A percentile compares a stretch with the other conserved stretches of the same genome.
Conservation (phyloP, 495 filamentous ascomycete genomes). For the Penicillium subrubescens region DNA sequence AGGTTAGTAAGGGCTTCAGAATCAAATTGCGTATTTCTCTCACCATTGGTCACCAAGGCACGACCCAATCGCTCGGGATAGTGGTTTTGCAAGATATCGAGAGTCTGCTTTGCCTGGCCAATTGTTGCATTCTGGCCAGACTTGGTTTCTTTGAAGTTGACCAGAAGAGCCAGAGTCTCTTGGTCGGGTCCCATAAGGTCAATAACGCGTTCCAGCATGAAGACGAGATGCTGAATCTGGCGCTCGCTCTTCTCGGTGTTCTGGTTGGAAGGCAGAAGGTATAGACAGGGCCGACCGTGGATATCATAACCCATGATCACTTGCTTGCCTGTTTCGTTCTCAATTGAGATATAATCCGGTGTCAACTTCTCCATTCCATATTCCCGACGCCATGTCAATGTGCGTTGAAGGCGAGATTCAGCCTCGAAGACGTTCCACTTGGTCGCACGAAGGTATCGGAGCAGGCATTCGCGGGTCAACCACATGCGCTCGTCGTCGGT, state of each 20-base stretch:
- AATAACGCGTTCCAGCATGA: slow-evolving; percentile 87
- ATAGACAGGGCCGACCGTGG: slow-evolving; percentile 79
- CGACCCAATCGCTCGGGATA: slow-evolving; percentile 92
- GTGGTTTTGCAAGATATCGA: slow-evolving; percentile 89
- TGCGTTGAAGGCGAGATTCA: slow-evolving; percentile 74
- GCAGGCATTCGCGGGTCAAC: slow-evolving; percentile 86
- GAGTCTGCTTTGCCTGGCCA: slow-evolving; percentile 72
- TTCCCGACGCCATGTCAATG: slow-evolving; percentile 85
- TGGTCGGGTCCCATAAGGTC: slow-evolving; percentile 85
- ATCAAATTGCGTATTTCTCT: slow-evolving; percentile 24
- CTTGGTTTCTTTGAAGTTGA: slow-evolving; percentile 83
- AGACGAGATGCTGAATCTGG: slow-evolving; percentile 93
- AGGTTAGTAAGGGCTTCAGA: slow-evolving; percentile 6
- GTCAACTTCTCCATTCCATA: slow-evolving; percentile 77
- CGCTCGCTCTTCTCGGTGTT: slow-evolving; percentile 88
- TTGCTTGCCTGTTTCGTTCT: slow-evolving; percentile 97
- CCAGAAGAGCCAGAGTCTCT: slow-evolving; percentile 80
- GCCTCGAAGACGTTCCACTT: slow-evolving; percentile 84
- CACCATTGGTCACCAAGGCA: slow-evolving; percentile 84
- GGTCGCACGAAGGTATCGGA: slow-evolving; percentile 89
- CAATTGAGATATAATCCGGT: slow-evolving; percentile 79
- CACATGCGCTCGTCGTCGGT: slow-evolving; percentile 83
- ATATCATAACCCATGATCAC: slow-evolving; percentile 86
- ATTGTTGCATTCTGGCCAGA: slow-evolving; percentile 76
- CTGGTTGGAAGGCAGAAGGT: slow-evolving; percentile 84